These are phyloP conservation scores for Auriscalpium orientale DNA, from an alignment of 768 basidiomycete genomes.

Conservation along the genomic window DNA sequence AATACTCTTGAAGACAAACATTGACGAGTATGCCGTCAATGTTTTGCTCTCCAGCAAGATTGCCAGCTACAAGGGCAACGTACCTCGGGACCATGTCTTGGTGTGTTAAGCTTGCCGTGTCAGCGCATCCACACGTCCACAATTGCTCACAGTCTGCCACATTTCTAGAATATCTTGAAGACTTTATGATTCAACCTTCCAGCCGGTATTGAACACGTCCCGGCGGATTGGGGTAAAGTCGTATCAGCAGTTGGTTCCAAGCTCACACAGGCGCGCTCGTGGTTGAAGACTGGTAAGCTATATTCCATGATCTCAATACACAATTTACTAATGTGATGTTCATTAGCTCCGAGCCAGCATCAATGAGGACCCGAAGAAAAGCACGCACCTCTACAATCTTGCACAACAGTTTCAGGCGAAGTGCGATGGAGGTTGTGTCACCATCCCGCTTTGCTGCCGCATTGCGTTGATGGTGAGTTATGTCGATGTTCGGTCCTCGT, in stretches of 20 bases:
- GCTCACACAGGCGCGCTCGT: background rate
- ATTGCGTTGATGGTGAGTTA: background rate
- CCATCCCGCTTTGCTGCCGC: background rate
- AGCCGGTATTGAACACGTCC: background rate
- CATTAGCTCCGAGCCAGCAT: background rate
- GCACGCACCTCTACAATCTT: background rate
- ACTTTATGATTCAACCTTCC: background rate
- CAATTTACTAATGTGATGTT: background rate
- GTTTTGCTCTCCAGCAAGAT: background rate
- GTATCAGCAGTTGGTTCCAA: background rate
- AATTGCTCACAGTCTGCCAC: background rate
- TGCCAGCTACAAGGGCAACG: background rate
- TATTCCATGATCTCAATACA: too few relatives aligned
- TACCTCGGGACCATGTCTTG: background rate
- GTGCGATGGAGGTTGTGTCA: background rate
- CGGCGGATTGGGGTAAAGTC: background rate
- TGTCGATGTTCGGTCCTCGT: background rate
- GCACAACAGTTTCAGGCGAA: background rate
- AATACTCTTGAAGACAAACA: background rate
- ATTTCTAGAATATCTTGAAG: background rate
- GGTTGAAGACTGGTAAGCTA: background rate
- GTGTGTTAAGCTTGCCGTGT: background rate
- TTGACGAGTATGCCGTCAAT: background rate
- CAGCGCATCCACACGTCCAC: background rate
- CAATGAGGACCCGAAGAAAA: background rate